These are phyloP conservation scores for Hyaloscypha bicolor DNA, from an alignment of 495 filamentous ascomycete genomes.

Conservation along the genomic window DNA sequence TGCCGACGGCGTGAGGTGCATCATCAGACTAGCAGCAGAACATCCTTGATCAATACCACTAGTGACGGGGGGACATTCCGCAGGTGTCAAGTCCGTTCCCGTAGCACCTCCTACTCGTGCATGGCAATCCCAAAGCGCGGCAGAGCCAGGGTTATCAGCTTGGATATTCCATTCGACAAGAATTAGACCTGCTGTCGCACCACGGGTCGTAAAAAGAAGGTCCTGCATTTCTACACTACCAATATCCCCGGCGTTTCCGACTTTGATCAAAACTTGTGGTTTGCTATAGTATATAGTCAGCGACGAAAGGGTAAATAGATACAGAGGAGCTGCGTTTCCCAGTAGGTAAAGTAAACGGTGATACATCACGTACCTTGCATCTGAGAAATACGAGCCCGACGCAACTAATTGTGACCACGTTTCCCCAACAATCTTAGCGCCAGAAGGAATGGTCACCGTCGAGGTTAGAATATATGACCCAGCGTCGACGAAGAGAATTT, in stretches of 20 bases:
- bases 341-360: conserved; percentile 54
- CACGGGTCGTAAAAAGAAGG: conserved; percentile 31
- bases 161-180: conserved; percentile 38
- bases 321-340: conserved; percentile 24
- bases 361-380: conserved; percentile 39
- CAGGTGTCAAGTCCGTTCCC: conserved; percentile 65
- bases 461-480: conserved; percentile 50
- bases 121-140: conserved; percentile 67
- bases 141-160: conserved; percentile 37
- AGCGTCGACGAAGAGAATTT: conserved; percentile 27
- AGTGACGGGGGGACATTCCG: conserved; percentile 53
- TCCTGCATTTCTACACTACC: conserved; percentile 50
- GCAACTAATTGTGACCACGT: conserved; percentile 50
- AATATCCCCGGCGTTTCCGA: conserved; percentile 48
- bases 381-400: neutral
- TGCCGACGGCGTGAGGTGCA: conserved; percentile 43
- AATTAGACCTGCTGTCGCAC: conserved; percentile 18
- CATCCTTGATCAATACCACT: conserved; percentile 39
- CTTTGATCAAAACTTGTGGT: conserved; percentile 57
- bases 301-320: neutral
- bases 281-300: conserved; percentile 43
- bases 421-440: conserved; percentile 50
- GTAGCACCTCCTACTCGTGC: conserved; percentile 68
- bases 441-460: conserved; percentile 47
- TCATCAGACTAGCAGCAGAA: conserved; percentile 61